Evolutionary conservation across 371 early-diverging fungal genomes (phyloP).

Genomic region (Mucor mucedo): DNA sequence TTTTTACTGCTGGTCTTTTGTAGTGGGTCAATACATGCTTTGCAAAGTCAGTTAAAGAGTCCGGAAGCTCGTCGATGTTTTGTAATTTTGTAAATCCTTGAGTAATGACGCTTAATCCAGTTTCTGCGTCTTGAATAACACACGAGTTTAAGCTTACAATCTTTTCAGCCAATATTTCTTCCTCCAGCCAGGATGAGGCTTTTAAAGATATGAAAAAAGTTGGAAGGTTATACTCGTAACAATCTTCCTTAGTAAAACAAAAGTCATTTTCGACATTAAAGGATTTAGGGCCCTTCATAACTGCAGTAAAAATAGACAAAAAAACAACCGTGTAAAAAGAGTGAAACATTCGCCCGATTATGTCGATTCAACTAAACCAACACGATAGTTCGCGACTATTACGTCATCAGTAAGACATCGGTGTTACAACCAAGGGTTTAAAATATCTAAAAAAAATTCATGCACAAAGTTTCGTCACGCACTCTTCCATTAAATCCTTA

Average conservation of each 20-base stretch:
- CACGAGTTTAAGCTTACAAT: too few species aligned
- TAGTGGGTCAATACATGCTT: background rate
- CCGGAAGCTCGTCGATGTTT: background rate
- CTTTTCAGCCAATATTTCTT: background rate
- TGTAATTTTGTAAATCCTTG: background rate
- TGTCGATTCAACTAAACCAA: too few species aligned
- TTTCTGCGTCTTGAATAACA: too few species aligned
- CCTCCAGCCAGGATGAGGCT: background rate
- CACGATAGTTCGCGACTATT: too few species aligned
- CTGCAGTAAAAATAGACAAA: too few species aligned
- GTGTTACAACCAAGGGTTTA: too few species aligned
- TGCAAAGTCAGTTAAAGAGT: background rate
- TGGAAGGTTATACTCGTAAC: background rate
- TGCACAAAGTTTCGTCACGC: background rate
- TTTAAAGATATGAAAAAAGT: background rate
- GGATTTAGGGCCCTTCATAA: too few species aligned
- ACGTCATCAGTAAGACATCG: too few species aligned
- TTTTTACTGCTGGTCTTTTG: background rate
- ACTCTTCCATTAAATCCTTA: constrained; percentile 14
- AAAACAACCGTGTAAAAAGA: too few species aligned
- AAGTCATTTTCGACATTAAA: background rate
- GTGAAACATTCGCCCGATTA: too few species aligned
- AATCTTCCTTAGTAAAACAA: background rate
- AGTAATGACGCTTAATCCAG: background rate
- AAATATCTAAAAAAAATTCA: too few species aligned